A percentile compares a stretch with the other conserved stretches of the same genome.
These are phyloP conservation scores for Fusarium denticulatum DNA, from an alignment of 2,329 filamentous ascomycete genomes.

Conservation along the genomic window DNA sequence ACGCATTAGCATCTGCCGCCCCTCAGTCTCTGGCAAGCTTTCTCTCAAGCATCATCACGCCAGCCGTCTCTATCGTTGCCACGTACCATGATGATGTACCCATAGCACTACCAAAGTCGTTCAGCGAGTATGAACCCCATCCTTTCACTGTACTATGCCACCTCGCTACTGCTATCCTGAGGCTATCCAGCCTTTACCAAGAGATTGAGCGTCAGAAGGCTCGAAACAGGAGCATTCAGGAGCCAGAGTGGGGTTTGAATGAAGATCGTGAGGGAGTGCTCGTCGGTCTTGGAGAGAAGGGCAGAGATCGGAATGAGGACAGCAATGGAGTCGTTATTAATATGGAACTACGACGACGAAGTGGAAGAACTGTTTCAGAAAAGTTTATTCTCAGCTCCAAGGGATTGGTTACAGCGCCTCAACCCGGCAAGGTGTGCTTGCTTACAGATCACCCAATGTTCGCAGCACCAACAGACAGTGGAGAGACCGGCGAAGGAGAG, in stretches of 20 bases:
- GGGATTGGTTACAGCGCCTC: slow-evolving; percentile 4
- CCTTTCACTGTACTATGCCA: slow-evolving; percentile 80
- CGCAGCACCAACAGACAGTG: slow-evolving; percentile 53
- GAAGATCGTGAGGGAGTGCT: slow-evolving; percentile 84
- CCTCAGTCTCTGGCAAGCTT: slow-evolving; percentile 71
- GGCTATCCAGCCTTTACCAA: slow-evolving; percentile 77
- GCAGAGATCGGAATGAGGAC: slow-evolving; percentile 53
- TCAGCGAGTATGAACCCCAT: slow-evolving; percentile 69
- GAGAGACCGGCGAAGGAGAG: slow-evolving; percentile 53
- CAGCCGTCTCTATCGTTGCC: slow-evolving; percentile 76
- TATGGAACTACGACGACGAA: slow-evolving; percentile 87
- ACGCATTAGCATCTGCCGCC: slow-evolving; percentile 67
- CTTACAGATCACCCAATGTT: slow-evolving; percentile 83
- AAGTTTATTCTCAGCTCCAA: slow-evolving; percentile 62
- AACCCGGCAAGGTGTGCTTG: slow-evolving; percentile 60
- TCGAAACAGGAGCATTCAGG: slow-evolving; percentile 75
- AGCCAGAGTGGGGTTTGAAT: slow-evolving; percentile 80
- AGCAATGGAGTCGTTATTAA: slow-evolving; percentile 73
- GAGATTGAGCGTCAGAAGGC: slow-evolving; percentile 80
- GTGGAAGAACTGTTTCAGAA: slow-evolving; percentile 80
- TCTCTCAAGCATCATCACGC: slow-evolving; percentile 74
- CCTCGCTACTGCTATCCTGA: slow-evolving; percentile 88
- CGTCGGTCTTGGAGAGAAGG: slow-evolving; percentile 67
- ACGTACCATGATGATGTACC: slow-evolving; percentile 87
- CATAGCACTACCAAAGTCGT: slow-evolving; percentile 55